Evolutionary conservation across 176 grass and related monocot species (phyloP).

Genomic region (Thinopyrum elongatum): DNA sequence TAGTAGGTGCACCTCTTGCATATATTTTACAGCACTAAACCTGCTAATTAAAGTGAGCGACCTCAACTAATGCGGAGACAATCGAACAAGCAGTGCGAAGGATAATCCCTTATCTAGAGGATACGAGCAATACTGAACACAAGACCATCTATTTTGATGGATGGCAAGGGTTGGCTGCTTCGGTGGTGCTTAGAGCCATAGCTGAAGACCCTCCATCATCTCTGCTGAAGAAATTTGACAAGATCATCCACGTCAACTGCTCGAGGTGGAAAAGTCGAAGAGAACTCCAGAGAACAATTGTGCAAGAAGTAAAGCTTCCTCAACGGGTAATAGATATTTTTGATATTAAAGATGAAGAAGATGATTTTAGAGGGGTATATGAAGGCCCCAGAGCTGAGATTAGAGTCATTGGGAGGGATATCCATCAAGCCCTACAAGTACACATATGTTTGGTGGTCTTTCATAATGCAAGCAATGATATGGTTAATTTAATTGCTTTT

Average conservation of each 20-base stretch:
- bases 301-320: background rate
- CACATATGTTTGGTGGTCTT: background rate
- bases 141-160: background rate
- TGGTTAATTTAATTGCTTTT: rapidly evolving
- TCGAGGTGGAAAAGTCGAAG: too few relatives aligned
- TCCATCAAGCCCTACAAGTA: rapidly evolving
- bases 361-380: background rate
- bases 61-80: rapidly evolving
- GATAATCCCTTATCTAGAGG: background rate
- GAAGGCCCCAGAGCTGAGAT: background rate
- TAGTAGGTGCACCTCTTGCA: too few relatives aligned
- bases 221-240: background rate
- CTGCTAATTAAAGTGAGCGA: rapidly evolving
- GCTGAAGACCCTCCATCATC: background rate
- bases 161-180: background rate
- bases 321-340: too few relatives aligned
- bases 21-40: too few relatives aligned
- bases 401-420: background rate
- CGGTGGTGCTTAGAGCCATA: background rate
- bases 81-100: rapidly evolving
- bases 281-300: background rate
- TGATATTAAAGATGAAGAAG: too few relatives aligned
- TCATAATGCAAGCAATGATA: background rate
- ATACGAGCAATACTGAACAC: rapidly evolving
- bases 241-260: too few relatives aligned